Evolutionary conservation across 352 stramenopile genomes (phyloP), one percentile per base, ranked within the genome.

Genomic region (Thalassiosira ordinaria): DNA sequence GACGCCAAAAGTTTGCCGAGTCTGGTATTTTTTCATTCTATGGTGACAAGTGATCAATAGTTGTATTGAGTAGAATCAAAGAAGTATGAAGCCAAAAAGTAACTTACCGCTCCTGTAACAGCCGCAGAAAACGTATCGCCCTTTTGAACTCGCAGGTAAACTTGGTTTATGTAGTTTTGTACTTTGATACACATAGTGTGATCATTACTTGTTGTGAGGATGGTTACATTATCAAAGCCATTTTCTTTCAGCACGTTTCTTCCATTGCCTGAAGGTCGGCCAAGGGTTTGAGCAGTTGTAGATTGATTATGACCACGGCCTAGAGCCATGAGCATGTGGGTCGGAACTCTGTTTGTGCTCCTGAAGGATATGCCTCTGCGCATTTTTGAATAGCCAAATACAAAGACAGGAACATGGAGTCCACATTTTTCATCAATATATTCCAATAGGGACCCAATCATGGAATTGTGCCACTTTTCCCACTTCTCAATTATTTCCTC

Each of bases 371-470:
- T 59, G 1, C 72, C 56, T 61, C 67, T 39, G 26, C 60, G 57
- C 72, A 86, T 86, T 57, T 74, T 80, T 26, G 35, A 55, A 33
- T 74, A 86, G 20, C 69, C 78, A 69, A 82, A 79, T 9, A 79
- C 61, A 13, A 86, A 74, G 1, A 86, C 52, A 18, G 71, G 78
- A 24, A 76, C 65, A 2, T 51, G 18, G 14, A 81, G 57, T 26
- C 78, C 71, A 64, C 35, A 70, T 56, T 52, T 71, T 6, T 56
- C 31, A 64, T 80, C 64, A 63, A 81, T 81, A 35, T 63, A 55
- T 29, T 81, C 39, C n/a, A 81, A 49, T 33, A 69, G n/a, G 20
- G 49, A 8, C 24, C 46, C 24, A 62, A 82, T 68, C 47, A 52
- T 26, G 26, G 46, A 55, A 11, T 81, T 72, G n/a, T 56, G 61